Base-by-base conservation (phyloP, 441 rosid genomes). In the Biscutella laevigata region DNA sequence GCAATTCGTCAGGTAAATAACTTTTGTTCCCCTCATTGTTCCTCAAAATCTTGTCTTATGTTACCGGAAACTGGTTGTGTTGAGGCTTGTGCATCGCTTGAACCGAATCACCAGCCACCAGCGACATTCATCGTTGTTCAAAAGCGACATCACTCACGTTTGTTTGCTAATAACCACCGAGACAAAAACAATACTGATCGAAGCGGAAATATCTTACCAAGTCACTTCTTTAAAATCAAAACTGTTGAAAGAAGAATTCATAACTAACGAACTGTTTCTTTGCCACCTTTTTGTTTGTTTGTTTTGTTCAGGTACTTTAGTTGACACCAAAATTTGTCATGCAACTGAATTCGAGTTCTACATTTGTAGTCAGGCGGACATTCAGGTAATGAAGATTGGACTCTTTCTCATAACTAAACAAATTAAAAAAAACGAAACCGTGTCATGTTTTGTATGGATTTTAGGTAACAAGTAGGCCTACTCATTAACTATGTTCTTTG, bases 401-500 rank as follows among this genome's bases (percentile, higher is more conserved):
- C n/a, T n/a, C n/a, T n/a, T n/a, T n/a, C n/a, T n/a, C n/a, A n/a
- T n/a, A n/a, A n/a, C n/a, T n/a, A n/a, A n/a, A n/a, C n/a, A n/a
- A n/a, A n/a, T n/a, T n/a, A n/a, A n/a, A n/a, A 13, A 15, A 22
- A 6, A n/a, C 0, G 3, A 9, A 4, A 5, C 14, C 3, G 7
- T 38, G n/a, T 16, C 0, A 0, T 22, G 43, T 38, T 21, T 47
- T 60, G 34, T 53, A 7, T 54, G 14, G 48, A n/a, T n/a, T 64
- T 13, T 63, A 92, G 99, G 99, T 97, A 36, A 94, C 99, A 7
- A 94, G 99, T 62, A 74, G 99, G 51, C 99, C 99, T 6, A 97
- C 99, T 29, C 99, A 94, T 69, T 94, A n/a, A 94, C 71, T 96
- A 94, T 74, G 99, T 94, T 51, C 77, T 94, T 11, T 94, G 99